Evolutionary conservation across 768 basidiomycete genomes (phyloP).

Genomic region (Lentinula sp.): DNA sequence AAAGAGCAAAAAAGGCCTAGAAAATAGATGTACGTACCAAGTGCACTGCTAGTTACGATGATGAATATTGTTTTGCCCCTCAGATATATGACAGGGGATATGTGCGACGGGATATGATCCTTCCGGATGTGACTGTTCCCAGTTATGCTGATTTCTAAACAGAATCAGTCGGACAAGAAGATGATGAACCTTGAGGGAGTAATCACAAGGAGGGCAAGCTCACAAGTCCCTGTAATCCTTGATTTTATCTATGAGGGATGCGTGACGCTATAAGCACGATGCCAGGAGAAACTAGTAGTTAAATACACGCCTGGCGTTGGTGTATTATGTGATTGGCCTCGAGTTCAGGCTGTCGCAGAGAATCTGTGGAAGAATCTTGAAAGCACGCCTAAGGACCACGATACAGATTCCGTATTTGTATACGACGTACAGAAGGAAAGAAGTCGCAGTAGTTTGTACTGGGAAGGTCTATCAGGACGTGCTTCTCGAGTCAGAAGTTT

Average conservation of each 20-base stretch:
- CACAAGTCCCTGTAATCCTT: neutral
- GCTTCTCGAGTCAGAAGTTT: neutral
- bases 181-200: neutral
- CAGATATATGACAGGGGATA: neutral
- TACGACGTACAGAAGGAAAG: neutral
- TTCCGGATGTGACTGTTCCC: neutral
- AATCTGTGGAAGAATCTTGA: neutral
- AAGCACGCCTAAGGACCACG: neutral
- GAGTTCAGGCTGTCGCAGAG: neutral
- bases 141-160: neutral
- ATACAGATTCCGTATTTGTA: neutral
- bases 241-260: neutral
- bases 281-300: neutral
- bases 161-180: neutral
- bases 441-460: neutral
- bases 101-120: neutral
- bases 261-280: neutral
- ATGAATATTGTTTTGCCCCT: too few species aligned
- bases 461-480: neutral
- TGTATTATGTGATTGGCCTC: neutral
- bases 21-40: neutral
- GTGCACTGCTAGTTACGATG: too few species aligned
- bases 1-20: neutral
- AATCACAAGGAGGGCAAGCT: neutral
- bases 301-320: neutral